Evolutionary conservation across 2,329 filamentous ascomycete genomes (phyloP).

Genomic region (Furcasterigmium furcatum): DNA sequence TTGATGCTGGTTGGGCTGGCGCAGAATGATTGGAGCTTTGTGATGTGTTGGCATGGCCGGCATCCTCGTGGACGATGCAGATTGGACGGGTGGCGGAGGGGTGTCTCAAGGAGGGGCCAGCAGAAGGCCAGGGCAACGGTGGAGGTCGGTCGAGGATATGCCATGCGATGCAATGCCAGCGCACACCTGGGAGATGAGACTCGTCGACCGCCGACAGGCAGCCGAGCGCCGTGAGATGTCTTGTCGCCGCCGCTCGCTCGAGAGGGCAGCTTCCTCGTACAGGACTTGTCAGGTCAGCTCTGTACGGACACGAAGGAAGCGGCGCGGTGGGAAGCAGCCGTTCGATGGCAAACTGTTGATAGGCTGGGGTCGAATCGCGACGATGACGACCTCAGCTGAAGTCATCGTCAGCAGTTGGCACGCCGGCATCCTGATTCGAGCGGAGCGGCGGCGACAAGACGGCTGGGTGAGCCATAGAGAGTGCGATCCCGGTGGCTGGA

Average conservation of each 20-base stretch:
- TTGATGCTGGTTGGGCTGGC: constrained; percentile 5
- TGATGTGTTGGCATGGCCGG: constrained; percentile 14
- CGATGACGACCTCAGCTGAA: background rate
- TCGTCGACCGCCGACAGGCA: too few species aligned
- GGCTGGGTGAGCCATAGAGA: too few species aligned
- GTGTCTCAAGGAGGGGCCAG: constrained; percentile 4
- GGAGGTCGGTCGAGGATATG: background rate
- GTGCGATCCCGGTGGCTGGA: too few species aligned
- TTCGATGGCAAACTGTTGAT: background rate
- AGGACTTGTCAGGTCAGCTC: too few species aligned
- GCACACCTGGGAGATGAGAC: too few species aligned
- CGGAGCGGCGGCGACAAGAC: too few species aligned
- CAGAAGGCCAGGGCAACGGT: background rate
- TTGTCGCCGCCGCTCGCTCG: too few species aligned
- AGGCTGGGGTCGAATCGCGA: background rate
- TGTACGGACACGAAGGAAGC: too few species aligned
- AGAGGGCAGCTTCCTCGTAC: too few species aligned
- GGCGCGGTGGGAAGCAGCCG: too few species aligned
- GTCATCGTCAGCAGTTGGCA: background rate
- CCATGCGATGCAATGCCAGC: constrained; percentile 6
- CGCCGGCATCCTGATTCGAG: too few species aligned
- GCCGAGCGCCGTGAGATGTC: too few species aligned
- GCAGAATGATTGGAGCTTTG: constrained; percentile 11
- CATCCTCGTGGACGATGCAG: constrained; percentile 14
- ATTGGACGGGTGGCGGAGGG: constrained; percentile 12